Base-by-base conservation (phyloP, 192 early-diverging fungal genomes). In the Backusella morwellensis region DNA sequence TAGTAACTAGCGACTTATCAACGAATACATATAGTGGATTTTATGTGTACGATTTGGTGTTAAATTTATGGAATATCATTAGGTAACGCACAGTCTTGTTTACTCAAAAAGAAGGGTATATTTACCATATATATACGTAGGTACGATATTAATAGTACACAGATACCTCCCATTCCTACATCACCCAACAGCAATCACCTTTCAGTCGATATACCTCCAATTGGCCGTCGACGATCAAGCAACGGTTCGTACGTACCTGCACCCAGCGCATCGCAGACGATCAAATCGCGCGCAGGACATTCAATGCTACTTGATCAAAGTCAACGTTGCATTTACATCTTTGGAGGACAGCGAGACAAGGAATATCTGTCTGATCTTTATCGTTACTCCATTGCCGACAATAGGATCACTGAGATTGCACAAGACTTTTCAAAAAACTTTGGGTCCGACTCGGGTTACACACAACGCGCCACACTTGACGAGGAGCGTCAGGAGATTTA, bases 281-380 rank as follows among this genome's bases (percentile, higher is more conserved):
- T 98, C 23, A 97, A 95, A 76, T 91, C 91, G 36, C 92, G 97
- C 26, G 92, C 96, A 70, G 96, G 95, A 67, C 96, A 97, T 78
- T 92, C 94, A 3, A 96, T 97, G 96, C 82, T 95, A 6, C 88
- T 97, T 2, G 94, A 97, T 74, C 83, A 92, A 4, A 73, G 74
- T 14, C 87, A 86, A 3, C 91, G 93, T 35, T 89, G 92, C 36
- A 85, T 98, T 3, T 96, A 95, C 78, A 94, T 99, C 54, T 91
- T 99, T 74, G 96, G 95, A n/a, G 96, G 95, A 40, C 94, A 96
- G 80, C 88, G 96, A 29, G 89, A 93, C 77, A 94, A 95, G 66
- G 88, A 94, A 63, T 90, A 89, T 73, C 85, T 95, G 1, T 86
- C 90, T 59, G 95, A 98, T 70, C 90, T 99, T 68, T 92, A 93